phyloP scores from a whole-genome alignment of 768 basidiomycete species.

The Tulasnella sp. region DNA sequence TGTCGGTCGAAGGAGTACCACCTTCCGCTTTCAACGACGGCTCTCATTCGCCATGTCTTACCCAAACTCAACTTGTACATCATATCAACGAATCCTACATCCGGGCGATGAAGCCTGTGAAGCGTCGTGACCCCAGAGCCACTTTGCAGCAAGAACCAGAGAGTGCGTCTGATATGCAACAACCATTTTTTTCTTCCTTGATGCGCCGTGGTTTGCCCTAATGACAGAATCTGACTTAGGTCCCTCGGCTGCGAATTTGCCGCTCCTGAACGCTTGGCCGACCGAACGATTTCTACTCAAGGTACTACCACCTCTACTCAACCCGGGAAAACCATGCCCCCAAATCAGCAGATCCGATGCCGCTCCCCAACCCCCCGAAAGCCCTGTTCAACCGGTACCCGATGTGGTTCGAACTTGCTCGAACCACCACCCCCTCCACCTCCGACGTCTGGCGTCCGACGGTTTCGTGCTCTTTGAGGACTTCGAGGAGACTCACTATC shows the following conservation, averaged over 20 bases:
- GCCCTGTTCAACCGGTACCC: background rate
- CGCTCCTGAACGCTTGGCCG: background rate
- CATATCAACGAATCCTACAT: slow-evolving; percentile 6
- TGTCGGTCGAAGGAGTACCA: background rate
- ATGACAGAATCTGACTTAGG: background rate
- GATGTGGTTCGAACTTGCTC: background rate
- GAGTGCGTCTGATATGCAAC: background rate
- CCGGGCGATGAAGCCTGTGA: background rate
- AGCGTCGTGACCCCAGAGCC: slow-evolving; percentile 8
- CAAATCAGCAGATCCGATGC: background rate
- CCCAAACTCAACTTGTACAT: slow-evolving; percentile 8
- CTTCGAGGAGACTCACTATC: background rate
- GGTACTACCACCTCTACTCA: background rate
- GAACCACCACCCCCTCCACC: background rate
- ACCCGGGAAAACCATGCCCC: background rate
- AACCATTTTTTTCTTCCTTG: background rate
- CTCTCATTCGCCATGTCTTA: slow-evolving; percentile 12
- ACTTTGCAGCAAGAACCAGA: background rate
- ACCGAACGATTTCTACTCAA: background rate
- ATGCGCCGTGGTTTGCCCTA: background rate
- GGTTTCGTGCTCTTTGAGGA: background rate
- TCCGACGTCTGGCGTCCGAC: background rate
- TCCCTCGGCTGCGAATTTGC: background rate
- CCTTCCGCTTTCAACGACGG: background rate
- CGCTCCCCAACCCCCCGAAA: background rate